Evolutionary conservation across 192 early-diverging fungal genomes (phyloP).

Genomic region (Linnemannia elongata): DNA sequence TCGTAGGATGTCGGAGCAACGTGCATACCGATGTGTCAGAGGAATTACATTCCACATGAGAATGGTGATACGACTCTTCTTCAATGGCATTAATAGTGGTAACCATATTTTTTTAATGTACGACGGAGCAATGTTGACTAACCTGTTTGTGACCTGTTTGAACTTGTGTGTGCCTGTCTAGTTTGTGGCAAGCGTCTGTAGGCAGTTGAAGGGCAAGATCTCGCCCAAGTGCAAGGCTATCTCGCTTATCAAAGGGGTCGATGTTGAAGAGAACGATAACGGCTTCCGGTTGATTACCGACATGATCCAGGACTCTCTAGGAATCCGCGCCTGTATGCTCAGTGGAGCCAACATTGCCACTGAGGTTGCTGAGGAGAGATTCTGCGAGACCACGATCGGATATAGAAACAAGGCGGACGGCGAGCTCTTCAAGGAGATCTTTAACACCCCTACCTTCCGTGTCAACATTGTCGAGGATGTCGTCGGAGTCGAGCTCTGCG

Average conservation of each 20-base stretch:
- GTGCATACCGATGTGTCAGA: constrained; percentile 17
- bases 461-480: constrained; percentile 87
- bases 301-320: constrained; percentile 62
- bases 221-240: constrained; percentile 83
- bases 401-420: constrained; percentile 77
- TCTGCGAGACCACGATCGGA: constrained; percentile 95
- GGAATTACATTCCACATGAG: constrained; percentile 8
- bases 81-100: neutral
- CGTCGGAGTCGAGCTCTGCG: constrained; percentile 95
- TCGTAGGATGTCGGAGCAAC: constrained; percentile 3
- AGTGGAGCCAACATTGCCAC: constrained; percentile 97
- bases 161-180: constrained; percentile 8
- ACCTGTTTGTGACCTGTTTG: neutral
- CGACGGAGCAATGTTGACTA: neutral
- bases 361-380: constrained; percentile 92
- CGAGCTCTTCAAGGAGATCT: constrained; percentile 79
- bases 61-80: neutral
- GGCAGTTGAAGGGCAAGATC: constrained; percentile 81
- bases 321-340: constrained; percentile 82
- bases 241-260: constrained; percentile 94
- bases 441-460: constrained; percentile 90
- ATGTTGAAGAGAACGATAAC: constrained; percentile 65
- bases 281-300: constrained; percentile 84
- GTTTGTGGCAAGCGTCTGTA: constrained; percentile 86
- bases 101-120: neutral